Evolutionary conservation across 352 stramenopile genomes (phyloP).

Genomic region (Globisporangium alternatum): DNA sequence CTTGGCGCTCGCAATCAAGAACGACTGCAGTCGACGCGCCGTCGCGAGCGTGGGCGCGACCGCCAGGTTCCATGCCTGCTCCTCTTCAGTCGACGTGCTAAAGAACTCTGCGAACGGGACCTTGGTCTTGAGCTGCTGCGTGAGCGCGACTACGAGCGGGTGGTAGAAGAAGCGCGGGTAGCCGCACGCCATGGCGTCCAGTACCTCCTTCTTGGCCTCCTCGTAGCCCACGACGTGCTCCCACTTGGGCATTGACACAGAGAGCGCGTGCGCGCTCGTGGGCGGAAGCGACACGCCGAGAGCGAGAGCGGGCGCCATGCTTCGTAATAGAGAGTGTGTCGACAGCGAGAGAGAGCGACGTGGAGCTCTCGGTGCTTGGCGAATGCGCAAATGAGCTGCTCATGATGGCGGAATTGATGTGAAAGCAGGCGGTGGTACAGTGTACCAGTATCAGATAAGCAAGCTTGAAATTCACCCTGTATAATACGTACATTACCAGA

Average conservation of each 20-base stretch:
- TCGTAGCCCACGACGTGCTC: constrained; percentile 90
- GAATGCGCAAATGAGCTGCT: constrained; percentile 11
- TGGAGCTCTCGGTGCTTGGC: not conserved
- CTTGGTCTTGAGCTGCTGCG: constrained; percentile 28
- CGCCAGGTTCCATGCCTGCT: constrained; percentile 21
- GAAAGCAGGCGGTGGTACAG: not conserved
- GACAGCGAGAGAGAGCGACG: not conserved
- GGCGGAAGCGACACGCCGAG: constrained; percentile 77
- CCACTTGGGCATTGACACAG: constrained; percentile 84
- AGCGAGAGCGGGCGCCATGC: constrained; percentile 21
- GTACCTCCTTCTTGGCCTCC: constrained; percentile 64
- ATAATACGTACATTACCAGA: not conserved
- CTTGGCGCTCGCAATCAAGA: constrained; percentile 50
- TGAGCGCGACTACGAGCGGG: constrained; percentile 74
- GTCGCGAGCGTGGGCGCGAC: constrained; percentile 54
- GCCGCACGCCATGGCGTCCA: constrained; percentile 76
- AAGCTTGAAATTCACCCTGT: not conserved
- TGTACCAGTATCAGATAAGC: constrained; percentile 1
- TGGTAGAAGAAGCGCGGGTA: constrained; percentile 94
- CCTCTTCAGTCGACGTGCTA: constrained; percentile 12
- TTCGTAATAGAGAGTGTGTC: not conserved
- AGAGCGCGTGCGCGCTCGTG: constrained; percentile 66
- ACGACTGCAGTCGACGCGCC: constrained; percentile 60
- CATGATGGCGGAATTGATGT: not conserved
- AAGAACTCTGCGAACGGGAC: constrained; percentile 23